Evolutionary conservation across 2,329 filamentous ascomycete genomes (phyloP).

Genomic region (Bipolaris gigantea): DNA sequence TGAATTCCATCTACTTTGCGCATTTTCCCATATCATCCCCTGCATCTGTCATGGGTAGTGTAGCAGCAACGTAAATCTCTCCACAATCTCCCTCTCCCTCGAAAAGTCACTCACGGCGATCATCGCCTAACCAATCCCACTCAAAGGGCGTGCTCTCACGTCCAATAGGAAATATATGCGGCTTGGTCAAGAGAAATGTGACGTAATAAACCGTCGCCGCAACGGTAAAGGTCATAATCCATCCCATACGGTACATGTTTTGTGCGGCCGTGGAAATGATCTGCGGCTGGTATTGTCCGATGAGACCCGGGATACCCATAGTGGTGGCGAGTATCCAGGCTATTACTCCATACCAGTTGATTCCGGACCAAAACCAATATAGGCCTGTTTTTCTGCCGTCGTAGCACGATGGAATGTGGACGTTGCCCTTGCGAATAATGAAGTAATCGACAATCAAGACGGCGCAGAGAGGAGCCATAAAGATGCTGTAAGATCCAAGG

Average conservation of each 20-base stretch:
- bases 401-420: constrained; percentile 48
- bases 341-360: constrained; percentile 38
- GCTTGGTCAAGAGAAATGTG: constrained; percentile 20
- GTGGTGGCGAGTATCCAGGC: constrained; percentile 36
- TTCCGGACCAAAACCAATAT: constrained; percentile 39
- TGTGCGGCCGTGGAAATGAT: constrained; percentile 37
- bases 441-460: constrained; percentile 47
- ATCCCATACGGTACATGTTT: constrained; percentile 44
- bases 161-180: constrained; percentile 21
- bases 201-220: constrained; percentile 34
- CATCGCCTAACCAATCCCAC: constrained; percentile 32
- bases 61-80: constrained; percentile 16
- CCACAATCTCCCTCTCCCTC: constrained; percentile 28
- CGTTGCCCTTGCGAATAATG: constrained; percentile 45
- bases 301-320: constrained; percentile 42
- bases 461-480: constrained; percentile 48
- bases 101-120: constrained; percentile 34
- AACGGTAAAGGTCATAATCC: constrained; percentile 38
- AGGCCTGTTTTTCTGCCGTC: constrained; percentile 21
- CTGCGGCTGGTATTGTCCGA: constrained; percentile 36
- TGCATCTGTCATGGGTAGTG: constrained; percentile 16
- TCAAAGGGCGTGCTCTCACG: constrained; percentile 20
- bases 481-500: constrained; percentile 47
- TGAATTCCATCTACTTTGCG: not conserved
- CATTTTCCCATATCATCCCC: constrained; percentile 13